phyloP scores from a whole-genome alignment of 2,329 filamentous ascomycete species.

The Ophiosphaerella narmari region DNA sequence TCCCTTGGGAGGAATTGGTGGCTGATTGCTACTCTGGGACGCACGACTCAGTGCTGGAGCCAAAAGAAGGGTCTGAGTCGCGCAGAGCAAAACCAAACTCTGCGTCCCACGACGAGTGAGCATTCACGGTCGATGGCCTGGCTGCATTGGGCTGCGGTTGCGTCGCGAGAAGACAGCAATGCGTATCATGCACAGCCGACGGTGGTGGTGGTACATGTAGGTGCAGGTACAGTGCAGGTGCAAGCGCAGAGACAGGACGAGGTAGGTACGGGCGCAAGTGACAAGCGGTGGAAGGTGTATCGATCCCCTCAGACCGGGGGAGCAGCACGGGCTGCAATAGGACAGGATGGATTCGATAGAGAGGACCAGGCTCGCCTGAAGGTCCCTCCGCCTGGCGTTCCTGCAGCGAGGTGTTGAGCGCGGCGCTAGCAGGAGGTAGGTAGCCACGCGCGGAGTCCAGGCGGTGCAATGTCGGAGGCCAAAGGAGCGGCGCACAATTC shows the following conservation, averaged over 20 bases:
- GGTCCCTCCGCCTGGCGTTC: conserved; percentile 18
- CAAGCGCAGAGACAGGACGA: conserved; percentile 5
- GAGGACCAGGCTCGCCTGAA: conserved; percentile 15
- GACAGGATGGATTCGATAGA: conserved; percentile 1
- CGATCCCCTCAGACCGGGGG: conserved; percentile 1
- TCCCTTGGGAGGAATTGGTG: conserved; percentile 20
- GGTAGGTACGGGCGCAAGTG: neutral
- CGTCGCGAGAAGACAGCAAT: conserved; percentile 10
- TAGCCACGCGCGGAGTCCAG: neutral
- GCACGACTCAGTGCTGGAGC: conserved; percentile 33
- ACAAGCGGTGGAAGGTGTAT: conserved; percentile 14
- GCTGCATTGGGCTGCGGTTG: conserved; percentile 11
- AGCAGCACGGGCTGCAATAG: neutral
- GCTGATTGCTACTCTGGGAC: conserved; percentile 25
- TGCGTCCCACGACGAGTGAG: neutral
- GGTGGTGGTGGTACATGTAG: neutral
- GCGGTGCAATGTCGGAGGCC: neutral
- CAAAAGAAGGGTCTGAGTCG: conserved; percentile 29
- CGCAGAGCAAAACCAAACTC: conserved; percentile 1
- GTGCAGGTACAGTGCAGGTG: conserved; percentile 15
- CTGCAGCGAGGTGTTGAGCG: conserved; percentile 6
- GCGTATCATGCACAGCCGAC: too few species aligned
- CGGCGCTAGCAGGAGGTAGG: neutral
- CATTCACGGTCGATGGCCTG: conserved; percentile 8
- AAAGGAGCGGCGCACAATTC: neutral